Percentiles rank a stretch among this genome's conserved stretches.
Evolutionary conservation across 148 eudicot species (phyloP).

Genomic region (Rhododendron williamsianum): DNA sequence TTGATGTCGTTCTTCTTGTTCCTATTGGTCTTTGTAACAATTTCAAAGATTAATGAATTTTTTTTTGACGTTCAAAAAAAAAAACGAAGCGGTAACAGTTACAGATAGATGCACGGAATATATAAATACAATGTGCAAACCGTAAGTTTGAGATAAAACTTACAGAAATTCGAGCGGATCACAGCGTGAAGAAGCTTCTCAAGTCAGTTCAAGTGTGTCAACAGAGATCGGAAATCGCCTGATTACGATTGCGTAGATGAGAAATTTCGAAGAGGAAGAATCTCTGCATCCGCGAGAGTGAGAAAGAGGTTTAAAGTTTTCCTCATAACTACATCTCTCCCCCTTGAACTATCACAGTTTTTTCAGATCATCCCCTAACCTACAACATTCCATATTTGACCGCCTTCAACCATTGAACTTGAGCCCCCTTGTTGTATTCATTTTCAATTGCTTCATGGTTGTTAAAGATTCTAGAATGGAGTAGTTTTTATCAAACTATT

Average conservation of each 20-base stretch:
- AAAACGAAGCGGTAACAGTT: background rate
- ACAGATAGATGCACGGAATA: background rate
- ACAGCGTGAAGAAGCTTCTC: background rate
- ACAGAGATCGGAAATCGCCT: background rate
- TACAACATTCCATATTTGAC: background rate
- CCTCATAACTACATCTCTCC: background rate
- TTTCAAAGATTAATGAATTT: no score
- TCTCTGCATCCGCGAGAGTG: background rate
- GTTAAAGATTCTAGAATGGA: no score
- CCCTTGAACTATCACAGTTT: background rate
- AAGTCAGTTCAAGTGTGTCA: background rate
- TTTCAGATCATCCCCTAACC: background rate
- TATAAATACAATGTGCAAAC: background rate
- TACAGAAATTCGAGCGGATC: background rate
- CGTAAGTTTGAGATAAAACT: background rate
- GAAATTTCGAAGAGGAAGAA: background rate
- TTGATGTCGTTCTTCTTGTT: no score
- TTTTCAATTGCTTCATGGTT: no score
- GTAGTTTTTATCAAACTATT: no score
- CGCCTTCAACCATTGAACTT: no score
- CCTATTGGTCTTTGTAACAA: no score
- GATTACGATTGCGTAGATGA: background rate
- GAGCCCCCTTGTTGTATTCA: no score
- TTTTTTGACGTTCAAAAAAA: no score
- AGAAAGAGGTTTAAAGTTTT: background rate